A percentile compares a stretch with the other conserved stretches of the same genome.
phyloP scores from a whole-genome alignment of 768 basidiomycete species.

The Tylopilus subfusipes region DNA sequence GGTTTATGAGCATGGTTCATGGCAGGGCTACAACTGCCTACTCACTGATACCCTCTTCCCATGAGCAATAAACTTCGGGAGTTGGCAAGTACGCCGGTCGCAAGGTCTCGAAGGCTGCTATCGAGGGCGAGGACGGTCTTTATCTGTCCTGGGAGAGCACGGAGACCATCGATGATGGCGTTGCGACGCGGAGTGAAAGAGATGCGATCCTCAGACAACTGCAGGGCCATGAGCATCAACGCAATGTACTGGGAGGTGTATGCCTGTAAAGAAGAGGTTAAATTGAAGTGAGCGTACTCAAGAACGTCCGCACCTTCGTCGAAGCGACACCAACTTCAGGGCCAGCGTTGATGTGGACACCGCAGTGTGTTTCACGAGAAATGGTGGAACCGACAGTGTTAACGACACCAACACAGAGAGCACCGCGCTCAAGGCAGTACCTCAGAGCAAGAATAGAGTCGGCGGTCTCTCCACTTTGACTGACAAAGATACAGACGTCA shows the following conservation, averaged over 20 bases:
- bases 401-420: slow-evolving; percentile 94
- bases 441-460: slow-evolving; percentile 95
- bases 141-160: slow-evolving; percentile 87
- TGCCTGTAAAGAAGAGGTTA: slow-evolving; percentile 47
- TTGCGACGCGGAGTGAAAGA: slow-evolving; percentile 87
- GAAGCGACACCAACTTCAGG: slow-evolving; percentile 99
- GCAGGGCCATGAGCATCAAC: slow-evolving; percentile 96
- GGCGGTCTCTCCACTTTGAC: slow-evolving; percentile 98
- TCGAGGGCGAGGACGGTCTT: slow-evolving; percentile 83
- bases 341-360: slow-evolving; percentile 99
- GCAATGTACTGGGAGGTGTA: slow-evolving; percentile 99
- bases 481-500: slow-evolving; percentile 94
- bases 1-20: not conserved
- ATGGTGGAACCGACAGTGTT: slow-evolving; percentile 98
- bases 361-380: slow-evolving; percentile 97
- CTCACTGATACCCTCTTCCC: slow-evolving; percentile 96
- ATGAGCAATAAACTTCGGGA: slow-evolving; percentile 91
- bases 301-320: slow-evolving; percentile 63
- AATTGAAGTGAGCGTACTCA: not conserved
- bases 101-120: slow-evolving; percentile 71
- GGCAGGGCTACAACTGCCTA: slow-evolving; percentile 1
- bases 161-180: slow-evolving; percentile 90
- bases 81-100: slow-evolving; percentile 67
- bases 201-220: slow-evolving; percentile 95
- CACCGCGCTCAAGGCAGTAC: slow-evolving; percentile 96